These are phyloP conservation scores for Alternaria incomplexa DNA, from an alignment of 2,329 filamentous ascomycete genomes.

Conservation along the genomic window DNA sequence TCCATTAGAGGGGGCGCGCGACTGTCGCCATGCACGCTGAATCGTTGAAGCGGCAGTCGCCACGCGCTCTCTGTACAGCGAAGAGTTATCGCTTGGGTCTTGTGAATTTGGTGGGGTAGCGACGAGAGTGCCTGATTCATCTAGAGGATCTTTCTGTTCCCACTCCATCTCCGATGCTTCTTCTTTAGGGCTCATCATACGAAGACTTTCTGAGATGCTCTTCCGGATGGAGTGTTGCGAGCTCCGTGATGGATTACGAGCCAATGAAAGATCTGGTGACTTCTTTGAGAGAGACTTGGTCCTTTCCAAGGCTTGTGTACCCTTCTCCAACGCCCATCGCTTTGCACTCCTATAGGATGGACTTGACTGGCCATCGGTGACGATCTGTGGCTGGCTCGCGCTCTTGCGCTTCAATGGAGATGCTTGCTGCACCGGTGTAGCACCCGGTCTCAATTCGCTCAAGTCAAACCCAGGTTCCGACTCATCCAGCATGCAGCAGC, in stretches of 20 bases:
- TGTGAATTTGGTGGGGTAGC: conserved; percentile 38
- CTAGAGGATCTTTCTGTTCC: conserved; percentile 34
- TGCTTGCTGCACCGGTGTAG: conserved; percentile 26
- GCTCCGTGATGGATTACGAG: conserved; percentile 37
- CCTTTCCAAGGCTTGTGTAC: conserved; percentile 42
- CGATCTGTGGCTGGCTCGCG: conserved; percentile 29
- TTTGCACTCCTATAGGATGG: conserved; percentile 46
- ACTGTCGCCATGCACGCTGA: conserved; percentile 45
- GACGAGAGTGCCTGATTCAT: conserved; percentile 36
- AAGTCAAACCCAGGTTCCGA: conserved; percentile 41
- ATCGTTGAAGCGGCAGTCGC: conserved; percentile 42
- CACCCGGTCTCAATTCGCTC: conserved; percentile 31
- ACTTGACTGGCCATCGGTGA: conserved; percentile 34
- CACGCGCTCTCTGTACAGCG: conserved; percentile 33
- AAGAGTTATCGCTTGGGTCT: conserved; percentile 32
- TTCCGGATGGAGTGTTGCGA: conserved; percentile 45
- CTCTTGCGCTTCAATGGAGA: conserved; percentile 43
- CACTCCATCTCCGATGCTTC: conserved; percentile 39
- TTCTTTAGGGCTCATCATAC: conserved; percentile 38
- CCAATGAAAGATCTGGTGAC: conserved; percentile 36
- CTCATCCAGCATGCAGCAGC: conserved; percentile 49
- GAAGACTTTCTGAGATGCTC: conserved; percentile 40
- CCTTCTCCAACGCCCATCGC: conserved; percentile 45
- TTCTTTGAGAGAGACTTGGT: conserved; percentile 41
- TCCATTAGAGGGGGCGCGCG: conserved; percentile 13